Evolutionary conservation across 257 asterid genomes (phyloP).

Genomic region (Fraxinus cuspidata): DNA sequence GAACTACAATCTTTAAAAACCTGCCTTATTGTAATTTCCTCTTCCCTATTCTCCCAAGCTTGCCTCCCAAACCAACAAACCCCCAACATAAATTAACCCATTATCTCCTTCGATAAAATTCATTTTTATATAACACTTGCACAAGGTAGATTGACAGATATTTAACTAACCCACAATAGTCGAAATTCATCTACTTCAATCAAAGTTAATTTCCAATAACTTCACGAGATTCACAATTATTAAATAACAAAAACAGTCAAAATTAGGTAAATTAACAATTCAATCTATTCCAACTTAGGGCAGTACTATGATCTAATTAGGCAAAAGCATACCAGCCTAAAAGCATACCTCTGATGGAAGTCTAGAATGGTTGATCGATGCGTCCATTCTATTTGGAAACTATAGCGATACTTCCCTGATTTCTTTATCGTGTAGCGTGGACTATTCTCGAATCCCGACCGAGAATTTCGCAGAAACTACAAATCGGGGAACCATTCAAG

Average conservation of each 20-base stretch:
- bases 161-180: too few relatives aligned
- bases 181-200: not conserved
- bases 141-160: too few relatives aligned
- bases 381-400: not conserved
- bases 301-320: too few relatives aligned
- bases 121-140: too few relatives aligned
- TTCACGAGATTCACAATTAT: slow-evolving; percentile 35
- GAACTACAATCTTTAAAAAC: too few relatives aligned
- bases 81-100: too few relatives aligned
- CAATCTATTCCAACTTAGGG: slow-evolving; percentile 12
- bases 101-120: too few relatives aligned
- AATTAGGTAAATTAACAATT: slow-evolving; percentile 24
- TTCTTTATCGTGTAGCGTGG: not conserved
- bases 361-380: slow-evolving; percentile 20
- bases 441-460: not conserved
- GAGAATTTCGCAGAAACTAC: slow-evolving; percentile 34
- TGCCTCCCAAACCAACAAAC: too few relatives aligned
- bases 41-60: too few relatives aligned
- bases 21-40: too few relatives aligned
- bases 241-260: slow-evolving; percentile 18
- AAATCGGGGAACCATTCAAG: slow-evolving; percentile 65
- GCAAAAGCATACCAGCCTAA: not conserved
- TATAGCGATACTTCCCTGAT: not conserved
- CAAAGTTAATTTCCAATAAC: not conserved
- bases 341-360: not conserved